Evolutionary conservation across 345 rosid genomes (phyloP).

Genomic region (Kandelia obovata): DNA sequence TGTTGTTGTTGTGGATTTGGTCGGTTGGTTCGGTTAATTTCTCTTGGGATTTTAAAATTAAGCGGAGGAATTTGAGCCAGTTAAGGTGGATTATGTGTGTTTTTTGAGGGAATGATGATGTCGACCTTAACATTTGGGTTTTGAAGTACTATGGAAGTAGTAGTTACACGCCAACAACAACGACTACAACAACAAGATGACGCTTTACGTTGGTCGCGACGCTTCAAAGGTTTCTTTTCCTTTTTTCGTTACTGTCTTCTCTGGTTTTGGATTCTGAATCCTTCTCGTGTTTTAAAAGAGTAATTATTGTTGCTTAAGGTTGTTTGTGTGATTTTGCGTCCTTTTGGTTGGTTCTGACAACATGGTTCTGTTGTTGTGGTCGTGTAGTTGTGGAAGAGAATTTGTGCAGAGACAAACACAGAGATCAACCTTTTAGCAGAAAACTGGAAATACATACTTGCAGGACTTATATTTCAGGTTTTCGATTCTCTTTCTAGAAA

Average conservation of each 20-base stretch:
- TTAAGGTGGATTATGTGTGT: slow-evolving; percentile 3
- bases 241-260: neutral
- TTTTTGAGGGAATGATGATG: slow-evolving; percentile 29
- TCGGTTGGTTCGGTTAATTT: neutral
- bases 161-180: slow-evolving; percentile 34
- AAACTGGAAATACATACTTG: slow-evolving; percentile 87
- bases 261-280: neutral
- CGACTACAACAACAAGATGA: slow-evolving; percentile 43
- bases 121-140: slow-evolving; percentile 43
- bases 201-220: slow-evolving; percentile 71
- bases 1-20: neutral
- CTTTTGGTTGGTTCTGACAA: neutral
- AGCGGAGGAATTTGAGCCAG: neutral
- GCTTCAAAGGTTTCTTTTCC: slow-evolving; percentile 15
- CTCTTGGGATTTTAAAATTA: neutral
- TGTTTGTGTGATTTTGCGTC: slow-evolving; percentile 19
- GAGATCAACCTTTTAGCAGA: slow-evolving; percentile 81
- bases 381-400: slow-evolving; percentile 84
- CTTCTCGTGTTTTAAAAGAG: neutral
- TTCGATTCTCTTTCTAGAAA: slow-evolving; percentile 4
- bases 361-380: neutral
- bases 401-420: slow-evolving; percentile 70
- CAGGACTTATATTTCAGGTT: slow-evolving; percentile 91
- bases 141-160: slow-evolving; percentile 59
- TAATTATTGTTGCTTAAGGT: neutral